A percentile compares a stretch with the other conserved stretches of the same genome.
Evolutionary conservation across 495 filamentous ascomycete species (phyloP).

Genomic region (Rostrohypoxylon terebratum): DNA sequence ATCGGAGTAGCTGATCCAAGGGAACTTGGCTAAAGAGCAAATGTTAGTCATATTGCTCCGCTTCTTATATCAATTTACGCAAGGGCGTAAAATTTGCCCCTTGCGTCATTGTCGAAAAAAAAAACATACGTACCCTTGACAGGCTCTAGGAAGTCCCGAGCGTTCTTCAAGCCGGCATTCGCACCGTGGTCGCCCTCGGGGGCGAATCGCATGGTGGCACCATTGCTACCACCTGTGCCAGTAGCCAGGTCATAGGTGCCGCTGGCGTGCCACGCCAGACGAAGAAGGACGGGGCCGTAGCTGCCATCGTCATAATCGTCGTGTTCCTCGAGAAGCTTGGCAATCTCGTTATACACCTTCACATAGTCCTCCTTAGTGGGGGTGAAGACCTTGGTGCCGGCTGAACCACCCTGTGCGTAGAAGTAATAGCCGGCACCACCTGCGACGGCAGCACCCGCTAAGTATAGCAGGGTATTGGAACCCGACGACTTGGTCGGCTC

Average conservation of each 20-base stretch:
- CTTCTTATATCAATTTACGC: not conserved
- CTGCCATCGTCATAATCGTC: conserved; percentile 97
- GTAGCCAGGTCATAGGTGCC: conserved; percentile 92
- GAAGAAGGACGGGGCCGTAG: conserved; percentile 89
- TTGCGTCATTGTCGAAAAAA: not conserved
- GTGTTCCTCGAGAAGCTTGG: conserved; percentile 80
- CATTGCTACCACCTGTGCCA: conserved; percentile 92
- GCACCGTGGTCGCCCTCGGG: conserved; percentile 94
- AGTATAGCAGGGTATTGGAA: conserved; percentile 54
- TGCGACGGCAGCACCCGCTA: conserved; percentile 66
- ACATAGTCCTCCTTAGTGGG: conserved; percentile 92
- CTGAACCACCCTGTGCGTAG: conserved; percentile 69
- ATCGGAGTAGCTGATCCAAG: conserved; percentile 96
- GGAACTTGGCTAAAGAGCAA: conserved; percentile 73
- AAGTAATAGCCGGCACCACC: conserved; percentile 78
- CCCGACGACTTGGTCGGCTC: conserved; percentile 70
- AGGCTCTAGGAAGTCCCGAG: conserved; percentile 92
- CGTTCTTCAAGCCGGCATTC: conserved; percentile 89
- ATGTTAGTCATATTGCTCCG: conserved; percentile 50
- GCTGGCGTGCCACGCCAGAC: conserved; percentile 88
- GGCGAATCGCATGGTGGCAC: conserved; percentile 96
- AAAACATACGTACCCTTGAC: conserved; percentile 72
- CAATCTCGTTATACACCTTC: conserved; percentile 92
- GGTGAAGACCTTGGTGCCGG: conserved; percentile 69
- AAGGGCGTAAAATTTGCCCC: conserved; percentile 8